Base-by-base conservation (phyloP, 1,139 yeast genomes). In the Debaryomycetaceae sp. region DNA sequence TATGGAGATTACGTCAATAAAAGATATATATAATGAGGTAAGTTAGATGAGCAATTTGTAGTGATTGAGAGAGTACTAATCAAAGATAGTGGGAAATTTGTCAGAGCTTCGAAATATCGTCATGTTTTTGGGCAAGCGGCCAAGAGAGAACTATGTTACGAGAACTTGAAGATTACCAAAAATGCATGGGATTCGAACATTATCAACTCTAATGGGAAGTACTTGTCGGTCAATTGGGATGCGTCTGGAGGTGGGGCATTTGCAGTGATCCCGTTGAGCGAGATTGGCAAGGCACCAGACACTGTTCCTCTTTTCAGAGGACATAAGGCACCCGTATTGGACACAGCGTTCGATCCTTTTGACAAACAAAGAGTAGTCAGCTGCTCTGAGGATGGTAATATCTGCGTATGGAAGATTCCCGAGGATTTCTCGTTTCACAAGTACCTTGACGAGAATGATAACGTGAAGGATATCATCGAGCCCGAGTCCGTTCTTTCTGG, bases 201-300 rank as follows among this genome's bases (percentile, higher is more conserved):
- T 53, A 78, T 91, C 54, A 83, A 87, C 42, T 49, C 65, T 51
- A 93, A 93, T 62, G 95, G 97, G 33, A 84, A 86, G 64, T 93
- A 81, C 59, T 68, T 93, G 36, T 78, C 97, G 0, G 87, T 89
- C 49, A 90, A 89, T 64, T 90, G 97, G 97, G 90, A 88, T 49
- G 77, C 97, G 20, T 85, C 95, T 6, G 98, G 98, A 38, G 98
- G 98, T 50, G 99, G 99, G 44, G 95, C 98, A 0, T 91, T 93
- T 72, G 97, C 96, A 1, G 86, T 93, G 13, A 83, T 93, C 45
- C 99, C 99, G 1, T 71, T 88, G 29, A 60, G 65, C 7, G 97
- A 91, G 64, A 84, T 81, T 17, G 98, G 98, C n/a, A 93, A 90
- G 64, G 84, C 93, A 7, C 98, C 97, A 5, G 99, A 93, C 57